Evolutionary conservation across 768 basidiomycete genomes (phyloP), one percentile per base, ranked within the genome.

Genomic region (Kockovaella imperatae): DNA sequence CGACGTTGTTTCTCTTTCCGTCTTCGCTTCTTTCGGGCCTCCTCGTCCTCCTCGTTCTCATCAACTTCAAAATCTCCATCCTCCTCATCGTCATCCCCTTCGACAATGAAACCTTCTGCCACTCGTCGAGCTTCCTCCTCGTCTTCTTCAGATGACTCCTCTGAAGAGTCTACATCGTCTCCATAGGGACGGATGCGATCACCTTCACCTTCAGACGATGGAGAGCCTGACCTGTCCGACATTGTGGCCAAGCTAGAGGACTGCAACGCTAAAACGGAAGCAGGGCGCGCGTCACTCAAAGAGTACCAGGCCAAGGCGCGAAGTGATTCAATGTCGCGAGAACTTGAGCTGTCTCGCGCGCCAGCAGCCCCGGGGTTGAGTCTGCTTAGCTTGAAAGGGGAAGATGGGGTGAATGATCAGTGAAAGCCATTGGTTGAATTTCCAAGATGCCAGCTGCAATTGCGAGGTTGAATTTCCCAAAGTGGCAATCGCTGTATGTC

Each of bases 41-140:
- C 80, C n/a, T 78, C 79, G 45, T 58, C 45, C 26, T 79, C 76
- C 3, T 79, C 77, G 17, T 79, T 80, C 13, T 78, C 80, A 26
- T 59, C 54, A n/a, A n/a, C n/a, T n/a, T n/a, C n/a, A n/a, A n/a
- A n/a, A 1, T 80, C 81, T 0, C 80, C 84, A 3, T 84, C 86
- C 0, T 88, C 87, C 5, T 88, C 84, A 0, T 86, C 88, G 50
- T 91, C 87, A 7, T 86, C 83, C 47, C 84, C 86, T 48, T 86
- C 86, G 6, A 90, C 89, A 60, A 96, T 95, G 67, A 96, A 95
- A 0, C 87, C 90, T 42, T 90, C 86, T 42, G 81, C 75, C 47
- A 95, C 80, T 48, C 79, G 76, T 49, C 79, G 78, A 59, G 76
- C 84, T 73, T 89, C 89, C 53, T 93, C 91, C 60, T 82, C 85